Evolutionary conservation across 495 filamentous ascomycete genomes (phyloP), one percentile per base, ranked within the genome.

Genomic region (Lasiosphaeria ovina): DNA sequence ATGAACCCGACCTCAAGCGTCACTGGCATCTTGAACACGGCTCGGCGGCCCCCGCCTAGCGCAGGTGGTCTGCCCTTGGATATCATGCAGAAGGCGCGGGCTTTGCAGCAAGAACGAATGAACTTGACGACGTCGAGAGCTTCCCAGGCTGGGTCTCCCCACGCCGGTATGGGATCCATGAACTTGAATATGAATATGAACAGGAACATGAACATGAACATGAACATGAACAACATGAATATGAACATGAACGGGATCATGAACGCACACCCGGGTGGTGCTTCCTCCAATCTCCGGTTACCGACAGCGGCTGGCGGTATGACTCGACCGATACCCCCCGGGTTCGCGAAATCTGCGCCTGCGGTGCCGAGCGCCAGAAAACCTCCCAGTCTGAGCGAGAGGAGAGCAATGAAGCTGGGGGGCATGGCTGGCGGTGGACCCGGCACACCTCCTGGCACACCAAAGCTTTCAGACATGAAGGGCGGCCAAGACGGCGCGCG

Each of bases 1-100:
- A 89, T 94, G 80, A 88, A 81, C 56, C 74, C 88, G 3, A 89
- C 87, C 17, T 93, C 93, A 17, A 91, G 87, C 54, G 90, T 89
- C 55, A 72, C 95, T 35, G 93, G 89, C n/a, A 83, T 87, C 42
- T 70, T 96, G 64, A 93, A 89, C 69, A 91, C 88, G 54, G 72
- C 67, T 1, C 63, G 74, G 45, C 52, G 71, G 44, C 74, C 72
- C 2, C 59, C 67, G 36, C 66, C 68, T 31, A 77, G 77, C 49
- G 72, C 72, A 6, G 81, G 80, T 55, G 79, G 81, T 35, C 74
- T 94, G 24, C 88, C 90, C 45, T 85, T 88, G 71, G 91, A 95
- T 62, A 85, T 97, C 61, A 84, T 89, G 76, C 89, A 87, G 40
- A 92, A 87, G 65, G 87, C 93, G 80, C 85, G 85, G 63, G 89